Evolutionary conservation across 164 flowering plant species (phyloP).

Genomic region (Aristolochia californica): DNA sequence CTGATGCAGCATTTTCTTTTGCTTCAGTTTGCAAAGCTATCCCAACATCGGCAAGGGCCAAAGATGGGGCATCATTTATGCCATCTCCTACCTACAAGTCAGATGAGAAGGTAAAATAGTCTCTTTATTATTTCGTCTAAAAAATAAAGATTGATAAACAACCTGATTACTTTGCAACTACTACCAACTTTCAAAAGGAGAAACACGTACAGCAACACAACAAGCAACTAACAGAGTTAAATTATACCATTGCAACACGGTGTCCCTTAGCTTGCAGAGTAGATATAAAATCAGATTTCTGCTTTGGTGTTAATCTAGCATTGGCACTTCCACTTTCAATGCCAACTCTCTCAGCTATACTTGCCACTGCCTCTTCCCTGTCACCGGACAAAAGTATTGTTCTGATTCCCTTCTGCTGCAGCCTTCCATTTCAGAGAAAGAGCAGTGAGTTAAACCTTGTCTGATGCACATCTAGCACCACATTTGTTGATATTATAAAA

Average conservation of each 20-base stretch:
- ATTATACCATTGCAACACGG: constrained; percentile 72
- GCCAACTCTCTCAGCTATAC: constrained; percentile 63
- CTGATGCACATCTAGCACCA: not conserved
- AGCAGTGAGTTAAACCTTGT: not conserved
- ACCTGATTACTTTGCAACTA: too few relatives aligned
- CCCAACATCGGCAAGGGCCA: constrained; percentile 94
- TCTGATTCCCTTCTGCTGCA: constrained; percentile 62
- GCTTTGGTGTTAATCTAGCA: constrained; percentile 65
- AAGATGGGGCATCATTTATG: constrained; percentile 96
- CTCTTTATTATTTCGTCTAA: not conserved
- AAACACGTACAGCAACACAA: too few relatives aligned
- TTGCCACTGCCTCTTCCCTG: constrained; percentile 99
- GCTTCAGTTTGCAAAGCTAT: constrained; percentile 73
- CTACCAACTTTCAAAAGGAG: too few relatives aligned
- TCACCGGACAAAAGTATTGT: constrained; percentile 83
- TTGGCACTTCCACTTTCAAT: constrained; percentile 42
- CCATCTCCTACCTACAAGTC: constrained; percentile 84
- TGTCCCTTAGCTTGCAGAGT: constrained; percentile 62
- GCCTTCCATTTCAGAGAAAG: constrained; percentile 28
- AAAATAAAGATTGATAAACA: too few relatives aligned
- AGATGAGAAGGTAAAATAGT: not conserved
- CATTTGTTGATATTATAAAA: too few relatives aligned
- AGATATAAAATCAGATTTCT: constrained; percentile 58
- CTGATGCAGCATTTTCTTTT: constrained; percentile 91
- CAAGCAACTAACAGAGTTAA: too few relatives aligned